Evolutionary conservation across 2,329 filamentous ascomycete species (phyloP).

Genomic region (Colletotrichum somersetense): DNA sequence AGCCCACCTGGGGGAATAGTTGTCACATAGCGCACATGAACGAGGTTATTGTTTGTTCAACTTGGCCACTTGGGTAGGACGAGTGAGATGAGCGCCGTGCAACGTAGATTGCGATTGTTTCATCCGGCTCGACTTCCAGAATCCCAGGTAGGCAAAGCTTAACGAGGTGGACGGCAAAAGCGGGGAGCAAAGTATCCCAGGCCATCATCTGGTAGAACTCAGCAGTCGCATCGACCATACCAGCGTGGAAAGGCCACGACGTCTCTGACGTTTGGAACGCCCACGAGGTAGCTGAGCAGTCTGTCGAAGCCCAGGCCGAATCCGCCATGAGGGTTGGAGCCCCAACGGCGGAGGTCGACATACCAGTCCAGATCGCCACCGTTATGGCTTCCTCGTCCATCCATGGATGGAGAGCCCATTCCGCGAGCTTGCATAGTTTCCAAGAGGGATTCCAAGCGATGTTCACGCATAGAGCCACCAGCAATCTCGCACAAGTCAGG

Average conservation of each 20-base stretch:
- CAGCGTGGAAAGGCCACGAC: conserved; percentile 88
- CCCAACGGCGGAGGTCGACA: conserved; percentile 87
- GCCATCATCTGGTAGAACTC: conserved; percentile 24
- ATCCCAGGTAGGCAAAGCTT: conserved; percentile 56
- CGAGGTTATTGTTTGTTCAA: conserved; percentile 14
- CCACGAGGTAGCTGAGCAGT: conserved; percentile 84
- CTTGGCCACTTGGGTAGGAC: conserved; percentile 20
- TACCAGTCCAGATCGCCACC: conserved; percentile 78
- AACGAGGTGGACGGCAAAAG: conserved; percentile 47
- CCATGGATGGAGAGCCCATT: conserved; percentile 58
- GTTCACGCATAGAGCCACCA: conserved; percentile 90
- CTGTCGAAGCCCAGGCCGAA: conserved; percentile 94
- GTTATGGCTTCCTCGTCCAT: conserved; percentile 45
- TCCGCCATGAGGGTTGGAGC: conserved; percentile 91
- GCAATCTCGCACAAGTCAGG: conserved; percentile 89
- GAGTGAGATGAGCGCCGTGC: conserved; percentile 19
- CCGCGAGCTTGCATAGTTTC: conserved; percentile 79
- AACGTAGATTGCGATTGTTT: conserved; percentile 17
- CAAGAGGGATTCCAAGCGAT: conserved; percentile 76
- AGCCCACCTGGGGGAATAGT: conserved; percentile 2
- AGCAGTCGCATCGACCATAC: conserved; percentile 73
- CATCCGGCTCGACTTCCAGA: conserved; percentile 43
- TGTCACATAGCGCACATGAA: conserved; percentile 20
- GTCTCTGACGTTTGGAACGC: conserved; percentile 85
- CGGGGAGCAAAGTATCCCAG: not conserved